Evolutionary conservation across 2,329 filamentous ascomycete species (phyloP).

Genomic region (Ophiocordyceps sinensis): DNA sequence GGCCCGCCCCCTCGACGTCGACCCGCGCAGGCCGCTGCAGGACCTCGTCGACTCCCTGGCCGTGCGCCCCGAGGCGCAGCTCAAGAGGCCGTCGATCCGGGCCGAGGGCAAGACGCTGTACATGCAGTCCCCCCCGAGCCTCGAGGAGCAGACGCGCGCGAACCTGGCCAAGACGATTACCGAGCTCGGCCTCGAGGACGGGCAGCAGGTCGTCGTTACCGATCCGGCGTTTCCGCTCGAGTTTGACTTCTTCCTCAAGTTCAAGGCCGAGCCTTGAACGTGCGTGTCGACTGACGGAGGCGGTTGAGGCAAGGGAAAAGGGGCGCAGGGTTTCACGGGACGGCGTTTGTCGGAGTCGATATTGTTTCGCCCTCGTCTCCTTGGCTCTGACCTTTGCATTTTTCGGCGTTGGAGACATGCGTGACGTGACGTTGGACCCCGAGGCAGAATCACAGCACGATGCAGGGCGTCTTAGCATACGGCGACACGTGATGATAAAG

Average conservation of each 20-base stretch:
- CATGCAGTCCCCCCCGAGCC: conserved; percentile 66
- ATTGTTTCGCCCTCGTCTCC: too few relatives aligned
- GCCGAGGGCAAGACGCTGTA: conserved; percentile 73
- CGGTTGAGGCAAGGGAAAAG: too few relatives aligned
- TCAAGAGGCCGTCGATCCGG: conserved; percentile 84
- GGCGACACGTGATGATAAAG: not conserved
- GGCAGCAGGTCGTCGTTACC: conserved; percentile 82
- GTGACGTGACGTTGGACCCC: too few relatives aligned
- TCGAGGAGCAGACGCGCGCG: conserved; percentile 71
- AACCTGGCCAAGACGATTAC: conserved; percentile 68
- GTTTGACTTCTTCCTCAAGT: conserved; percentile 41
- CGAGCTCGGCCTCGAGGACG: conserved; percentile 58
- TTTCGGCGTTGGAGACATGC: too few relatives aligned
- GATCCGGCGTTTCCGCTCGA: conserved; percentile 78
- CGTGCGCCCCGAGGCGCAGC: conserved; percentile 71
- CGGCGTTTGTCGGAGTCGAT: too few relatives aligned
- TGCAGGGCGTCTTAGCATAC: not conserved
- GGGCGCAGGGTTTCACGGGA: too few relatives aligned
- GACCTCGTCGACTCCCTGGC: conserved; percentile 79
- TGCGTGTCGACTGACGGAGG: too few relatives aligned
- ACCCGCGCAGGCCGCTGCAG: conserved; percentile 57
- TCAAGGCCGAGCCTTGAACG: conserved; percentile 15
- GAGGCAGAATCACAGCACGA: not conserved
- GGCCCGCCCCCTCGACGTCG: conserved; percentile 59
- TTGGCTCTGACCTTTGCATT: too few relatives aligned